A percentile compares a stretch with the other conserved stretches of the same genome.
Conservation (phyloP, 2,329 filamentous ascomycete genomes). For the Penicillium capsulatum region DNA sequence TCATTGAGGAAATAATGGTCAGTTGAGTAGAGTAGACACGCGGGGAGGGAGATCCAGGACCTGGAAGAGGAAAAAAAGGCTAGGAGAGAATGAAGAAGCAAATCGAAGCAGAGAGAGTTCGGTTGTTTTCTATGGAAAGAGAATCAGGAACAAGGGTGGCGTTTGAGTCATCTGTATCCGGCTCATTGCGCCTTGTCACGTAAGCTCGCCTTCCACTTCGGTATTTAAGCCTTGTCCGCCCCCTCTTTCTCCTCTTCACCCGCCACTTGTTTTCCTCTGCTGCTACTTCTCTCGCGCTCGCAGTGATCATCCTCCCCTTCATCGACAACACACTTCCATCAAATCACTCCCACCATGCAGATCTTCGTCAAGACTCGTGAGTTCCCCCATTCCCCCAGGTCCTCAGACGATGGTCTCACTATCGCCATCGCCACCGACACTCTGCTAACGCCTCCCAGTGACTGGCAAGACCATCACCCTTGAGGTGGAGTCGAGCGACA, state of each 20-base stretch:
- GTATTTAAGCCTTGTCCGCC: background rate
- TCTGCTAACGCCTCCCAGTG: constrained; percentile 45
- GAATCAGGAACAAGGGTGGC: too few species aligned
- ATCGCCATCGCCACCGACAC: background rate
- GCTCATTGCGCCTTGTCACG: too few species aligned
- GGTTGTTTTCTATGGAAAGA: too few species aligned
- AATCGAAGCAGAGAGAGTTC: too few species aligned
- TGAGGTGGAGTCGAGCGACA: constrained; percentile 49
- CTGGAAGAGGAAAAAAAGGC: too few species aligned
- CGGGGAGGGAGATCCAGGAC: too few species aligned
- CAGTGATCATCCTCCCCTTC: constrained; percentile 3
- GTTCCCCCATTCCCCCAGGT: constrained; percentile 46
- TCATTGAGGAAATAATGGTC: too few species aligned
- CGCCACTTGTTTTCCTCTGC: constrained; percentile 10
- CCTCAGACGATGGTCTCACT: background rate
- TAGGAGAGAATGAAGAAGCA: too few species aligned
- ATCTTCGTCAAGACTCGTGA: constrained; percentile 97
- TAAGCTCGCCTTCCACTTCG: too few species aligned
- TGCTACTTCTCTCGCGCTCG: constrained; percentile 10
- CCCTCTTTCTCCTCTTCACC: constrained; percentile 14
- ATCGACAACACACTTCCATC: background rate
- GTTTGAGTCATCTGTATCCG: too few species aligned
- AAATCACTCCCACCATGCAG: constrained; percentile 64
- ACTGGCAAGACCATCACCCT: constrained; percentile 57
- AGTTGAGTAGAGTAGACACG: too few species aligned